phyloP scores from a whole-genome alignment of 2,329 filamentous ascomycete species.

The Botrytis elliptica region DNA sequence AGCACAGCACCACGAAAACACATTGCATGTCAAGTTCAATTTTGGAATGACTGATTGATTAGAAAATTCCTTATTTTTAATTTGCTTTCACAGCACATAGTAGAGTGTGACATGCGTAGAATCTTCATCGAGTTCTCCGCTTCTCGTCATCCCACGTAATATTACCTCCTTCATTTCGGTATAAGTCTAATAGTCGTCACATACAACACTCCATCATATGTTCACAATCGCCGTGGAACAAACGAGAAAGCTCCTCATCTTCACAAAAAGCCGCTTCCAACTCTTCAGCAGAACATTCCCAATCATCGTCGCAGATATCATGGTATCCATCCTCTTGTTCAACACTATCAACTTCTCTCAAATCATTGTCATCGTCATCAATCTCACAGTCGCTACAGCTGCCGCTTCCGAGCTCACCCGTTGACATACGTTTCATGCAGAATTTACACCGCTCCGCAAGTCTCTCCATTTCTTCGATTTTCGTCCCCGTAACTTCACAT shows the following conservation, averaged over 20 bases:
- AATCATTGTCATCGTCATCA: not conserved
- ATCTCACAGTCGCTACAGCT: not conserved
- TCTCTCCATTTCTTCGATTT: not conserved
- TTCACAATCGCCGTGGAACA: not conserved
- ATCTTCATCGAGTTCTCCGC: not conserved
- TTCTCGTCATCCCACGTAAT: not conserved
- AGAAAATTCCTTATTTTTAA: fast-evolving
- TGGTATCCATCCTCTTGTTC: not conserved
- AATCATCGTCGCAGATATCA: not conserved
- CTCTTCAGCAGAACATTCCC: not conserved
- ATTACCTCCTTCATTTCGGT: not conserved
- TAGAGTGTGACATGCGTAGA: not conserved
- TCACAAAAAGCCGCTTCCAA: not conserved
- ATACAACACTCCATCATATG: not conserved
- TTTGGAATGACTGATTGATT: too few species aligned
- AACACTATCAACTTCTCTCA: not conserved
- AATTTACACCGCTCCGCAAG: not conserved
- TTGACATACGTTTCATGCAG: not conserved
- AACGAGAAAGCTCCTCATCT: not conserved
- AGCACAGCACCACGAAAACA: not conserved
- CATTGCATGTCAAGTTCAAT: not conserved
- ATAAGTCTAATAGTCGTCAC: not conserved
- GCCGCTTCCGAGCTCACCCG: fast-evolving
- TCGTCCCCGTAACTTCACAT: not conserved
- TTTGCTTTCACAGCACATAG: not conserved